Conservation (phyloP, 495 filamentous ascomycete species). For the Penicillium silybi region DNA sequence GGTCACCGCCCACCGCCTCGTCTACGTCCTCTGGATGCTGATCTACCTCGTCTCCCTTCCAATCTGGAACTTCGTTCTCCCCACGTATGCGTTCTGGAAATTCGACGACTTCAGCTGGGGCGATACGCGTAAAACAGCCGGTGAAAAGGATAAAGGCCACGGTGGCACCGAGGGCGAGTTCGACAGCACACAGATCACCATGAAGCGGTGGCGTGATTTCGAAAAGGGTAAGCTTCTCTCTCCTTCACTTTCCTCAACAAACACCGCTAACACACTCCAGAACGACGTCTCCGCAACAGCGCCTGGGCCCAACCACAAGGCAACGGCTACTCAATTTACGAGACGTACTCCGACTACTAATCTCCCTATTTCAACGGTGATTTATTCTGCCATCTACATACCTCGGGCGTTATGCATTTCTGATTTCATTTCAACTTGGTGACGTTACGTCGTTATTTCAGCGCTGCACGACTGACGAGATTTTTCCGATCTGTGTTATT, state of each 20-base stretch:
- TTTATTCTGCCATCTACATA: background rate
- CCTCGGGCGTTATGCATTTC: background rate
- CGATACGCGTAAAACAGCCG: constrained; percentile 92
- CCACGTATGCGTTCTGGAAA: constrained; percentile 96
- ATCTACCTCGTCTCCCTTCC: constrained; percentile 93
- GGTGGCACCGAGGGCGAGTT: constrained; percentile 93
- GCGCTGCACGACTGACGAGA: constrained; percentile 11
- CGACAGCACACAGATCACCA: constrained; percentile 95
- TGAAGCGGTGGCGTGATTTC: constrained; percentile 98
- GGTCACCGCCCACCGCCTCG: constrained; percentile 89
- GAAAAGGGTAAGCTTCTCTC: constrained; percentile 61
- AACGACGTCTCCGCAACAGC: constrained; percentile 23
- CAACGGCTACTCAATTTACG: constrained; percentile 26
- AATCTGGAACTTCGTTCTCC: constrained; percentile 96
- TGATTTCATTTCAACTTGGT: background rate
- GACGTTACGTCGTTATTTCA: background rate
- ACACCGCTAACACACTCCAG: constrained; percentile 11
- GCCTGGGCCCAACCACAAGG: constrained; percentile 18
- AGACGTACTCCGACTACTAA: constrained; percentile 33
- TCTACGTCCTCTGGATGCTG: constrained; percentile 95
- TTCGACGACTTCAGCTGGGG: constrained; percentile 99
- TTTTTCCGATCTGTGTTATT: background rate
- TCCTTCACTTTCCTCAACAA: background rate
- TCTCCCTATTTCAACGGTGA: background rate
- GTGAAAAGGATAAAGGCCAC: constrained; percentile 80